Evolutionary conservation across 805 yeast species (phyloP).

Genomic region (Metschnikowia gruessii): DNA sequence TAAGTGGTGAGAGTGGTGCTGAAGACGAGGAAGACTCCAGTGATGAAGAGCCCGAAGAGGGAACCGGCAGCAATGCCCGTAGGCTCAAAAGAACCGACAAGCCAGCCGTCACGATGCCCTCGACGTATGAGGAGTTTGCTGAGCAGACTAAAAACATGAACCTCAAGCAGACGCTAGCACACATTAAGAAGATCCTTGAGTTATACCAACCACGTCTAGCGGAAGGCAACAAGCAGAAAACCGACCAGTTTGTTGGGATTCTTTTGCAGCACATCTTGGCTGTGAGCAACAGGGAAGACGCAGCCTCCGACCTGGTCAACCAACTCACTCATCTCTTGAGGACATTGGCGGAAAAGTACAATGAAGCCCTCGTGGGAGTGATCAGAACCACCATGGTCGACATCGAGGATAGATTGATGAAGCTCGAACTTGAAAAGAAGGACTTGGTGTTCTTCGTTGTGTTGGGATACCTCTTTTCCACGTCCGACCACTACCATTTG

Average conservation of each 20-base stretch:
- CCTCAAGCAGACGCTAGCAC: slow-evolving; percentile 42
- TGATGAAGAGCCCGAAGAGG: slow-evolving; percentile 48
- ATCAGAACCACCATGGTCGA: slow-evolving; percentile 55
- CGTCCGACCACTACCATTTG: slow-evolving; percentile 93
- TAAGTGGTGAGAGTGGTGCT: not conserved
- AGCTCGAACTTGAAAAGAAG: slow-evolving; percentile 19
- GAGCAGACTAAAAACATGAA: slow-evolving; percentile 31
- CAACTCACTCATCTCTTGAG: slow-evolving; percentile 48
- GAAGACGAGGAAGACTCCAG: slow-evolving; percentile 22
- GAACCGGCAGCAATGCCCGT: slow-evolving; percentile 27
- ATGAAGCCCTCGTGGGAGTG: slow-evolving; percentile 57
- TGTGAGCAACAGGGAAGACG: slow-evolving; percentile 26
- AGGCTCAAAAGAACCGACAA: slow-evolving; percentile 9
- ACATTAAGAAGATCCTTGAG: slow-evolving; percentile 55
- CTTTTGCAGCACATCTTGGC: slow-evolving; percentile 60
- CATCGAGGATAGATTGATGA: slow-evolving; percentile 52
- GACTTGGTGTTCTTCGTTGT: slow-evolving; percentile 69
- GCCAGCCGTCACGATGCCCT: slow-evolving; percentile 29
- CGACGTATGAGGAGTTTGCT: slow-evolving; percentile 31
- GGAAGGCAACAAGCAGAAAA: slow-evolving; percentile 74
- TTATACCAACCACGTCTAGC: slow-evolving; percentile 74
- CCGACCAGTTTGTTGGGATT: slow-evolving; percentile 61
- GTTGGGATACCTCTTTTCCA: slow-evolving; percentile 79
- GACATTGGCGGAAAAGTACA: slow-evolving; percentile 61
- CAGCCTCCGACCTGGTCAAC: slow-evolving; percentile 34